Percentiles rank a stretch among this genome's conserved stretches.
phyloP scores from a whole-genome alignment of 306 rosid genomes.

The Malus sieversii region DNA sequence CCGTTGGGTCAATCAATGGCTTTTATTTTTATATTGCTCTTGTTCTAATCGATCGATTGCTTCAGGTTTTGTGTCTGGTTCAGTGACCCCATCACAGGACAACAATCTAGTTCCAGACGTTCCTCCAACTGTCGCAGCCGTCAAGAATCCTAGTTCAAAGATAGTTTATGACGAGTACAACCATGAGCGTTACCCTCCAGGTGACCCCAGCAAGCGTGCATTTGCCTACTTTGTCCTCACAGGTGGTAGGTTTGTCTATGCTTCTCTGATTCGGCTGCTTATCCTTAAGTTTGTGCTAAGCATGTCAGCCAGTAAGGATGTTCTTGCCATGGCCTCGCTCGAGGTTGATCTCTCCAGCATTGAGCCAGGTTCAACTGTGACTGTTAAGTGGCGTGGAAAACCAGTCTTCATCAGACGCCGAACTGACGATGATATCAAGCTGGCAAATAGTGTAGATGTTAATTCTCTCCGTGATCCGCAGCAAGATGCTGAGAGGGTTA shows the following conservation, averaged over 20 bases:
- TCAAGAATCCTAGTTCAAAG: slow-evolving; percentile 66
- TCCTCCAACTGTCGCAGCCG: slow-evolving; percentile 58
- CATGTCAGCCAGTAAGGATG: slow-evolving; percentile 93
- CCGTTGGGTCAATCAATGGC: not conserved
- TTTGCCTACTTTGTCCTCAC: slow-evolving; percentile 83
- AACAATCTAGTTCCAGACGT: slow-evolving; percentile 38
- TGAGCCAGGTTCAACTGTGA: slow-evolving; percentile 72
- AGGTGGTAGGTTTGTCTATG: slow-evolving; percentile 77
- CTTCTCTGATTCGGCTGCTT: slow-evolving; percentile 70
- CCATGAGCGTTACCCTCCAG: slow-evolving; percentile 73
- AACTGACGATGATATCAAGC: slow-evolving; percentile 63
- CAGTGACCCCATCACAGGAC: slow-evolving; percentile 37
- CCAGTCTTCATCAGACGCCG: slow-evolving; percentile 87
- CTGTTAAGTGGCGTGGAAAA: slow-evolving; percentile 89
- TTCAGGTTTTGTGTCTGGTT: slow-evolving; percentile 59
- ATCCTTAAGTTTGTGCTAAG: slow-evolving; percentile 77
- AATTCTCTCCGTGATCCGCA: slow-evolving; percentile 78
- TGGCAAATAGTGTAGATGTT: slow-evolving; percentile 71
- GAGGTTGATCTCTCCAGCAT: slow-evolving; percentile 86
- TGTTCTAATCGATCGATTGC: not conserved
- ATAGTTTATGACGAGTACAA: slow-evolving; percentile 65
- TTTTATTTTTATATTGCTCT: not conserved
- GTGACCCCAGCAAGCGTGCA: slow-evolving; percentile 90
- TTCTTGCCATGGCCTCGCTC: slow-evolving; percentile 77
- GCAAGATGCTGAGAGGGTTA: slow-evolving; percentile 60